A percentile compares a stretch with the other conserved stretches of the same genome.
phyloP scores from a whole-genome alignment of 768 basidiomycete species.

The Gloeophyllum trabeum region DNA sequence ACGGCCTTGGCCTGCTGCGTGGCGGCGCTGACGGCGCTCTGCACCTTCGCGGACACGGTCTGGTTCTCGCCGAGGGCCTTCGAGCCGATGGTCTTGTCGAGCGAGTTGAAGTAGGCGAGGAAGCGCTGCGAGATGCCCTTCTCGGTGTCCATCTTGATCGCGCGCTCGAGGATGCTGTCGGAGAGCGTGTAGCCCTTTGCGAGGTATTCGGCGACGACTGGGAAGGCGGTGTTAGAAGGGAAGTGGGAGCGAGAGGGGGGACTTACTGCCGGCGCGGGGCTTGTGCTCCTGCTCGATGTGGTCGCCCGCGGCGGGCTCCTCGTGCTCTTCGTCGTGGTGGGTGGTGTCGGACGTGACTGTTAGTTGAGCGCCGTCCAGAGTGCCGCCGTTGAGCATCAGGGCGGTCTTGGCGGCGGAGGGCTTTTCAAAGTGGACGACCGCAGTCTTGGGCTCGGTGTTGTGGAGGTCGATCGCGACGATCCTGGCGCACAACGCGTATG shows the following conservation, averaged over 20 bases:
- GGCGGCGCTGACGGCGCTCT: slow-evolving; percentile 50
- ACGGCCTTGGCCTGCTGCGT: slow-evolving; percentile 59
- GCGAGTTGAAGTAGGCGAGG: slow-evolving; percentile 59
- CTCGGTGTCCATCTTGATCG: slow-evolving; percentile 75
- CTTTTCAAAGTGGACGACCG: slow-evolving; percentile 81
- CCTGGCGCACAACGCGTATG: slow-evolving; percentile 21
- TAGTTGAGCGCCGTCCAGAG: slow-evolving; percentile 62
- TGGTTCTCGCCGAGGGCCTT: slow-evolving; percentile 69
- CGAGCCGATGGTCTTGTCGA: slow-evolving; percentile 64
- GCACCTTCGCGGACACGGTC: slow-evolving; percentile 68
- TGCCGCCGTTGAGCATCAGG: slow-evolving; percentile 71
- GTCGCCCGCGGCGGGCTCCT: slow-evolving; percentile 22
- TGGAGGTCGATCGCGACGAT: slow-evolving; percentile 58
- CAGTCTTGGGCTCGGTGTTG: slow-evolving; percentile 30
- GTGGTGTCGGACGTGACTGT: slow-evolving; percentile 59
- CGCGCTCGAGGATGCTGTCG: slow-evolving; percentile 66
- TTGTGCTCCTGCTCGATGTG: slow-evolving; percentile 79
- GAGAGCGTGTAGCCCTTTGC: slow-evolving; percentile 80
- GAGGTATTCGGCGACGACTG: slow-evolving; percentile 89
- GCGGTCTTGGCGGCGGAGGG: slow-evolving; percentile 77
- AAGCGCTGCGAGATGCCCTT: slow-evolving; percentile 86
- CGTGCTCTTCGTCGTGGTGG: slow-evolving; percentile 42
- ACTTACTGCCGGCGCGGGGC: slow-evolving; percentile 74
- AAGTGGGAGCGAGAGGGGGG: not conserved
- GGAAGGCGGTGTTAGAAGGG: slow-evolving; percentile 2